These are phyloP conservation scores for Saccharomyces hybrid DNA, from an alignment of 1,139 yeast genomes.

Conservation along the genomic window DNA sequence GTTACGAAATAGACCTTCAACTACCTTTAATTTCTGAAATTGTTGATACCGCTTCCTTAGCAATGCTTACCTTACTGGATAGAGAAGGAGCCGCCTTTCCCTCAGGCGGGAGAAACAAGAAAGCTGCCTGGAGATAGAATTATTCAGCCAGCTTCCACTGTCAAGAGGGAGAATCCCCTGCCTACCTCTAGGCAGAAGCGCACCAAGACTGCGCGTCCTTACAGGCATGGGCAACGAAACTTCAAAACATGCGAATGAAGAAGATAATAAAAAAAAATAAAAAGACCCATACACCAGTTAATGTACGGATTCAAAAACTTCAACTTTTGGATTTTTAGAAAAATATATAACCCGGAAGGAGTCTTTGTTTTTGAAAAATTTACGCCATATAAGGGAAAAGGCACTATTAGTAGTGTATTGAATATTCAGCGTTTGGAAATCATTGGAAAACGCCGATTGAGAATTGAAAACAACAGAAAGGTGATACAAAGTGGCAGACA, in stretches of 20 bases:
- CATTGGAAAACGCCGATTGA: neutral
- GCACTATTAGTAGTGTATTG: neutral
- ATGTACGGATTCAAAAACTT: neutral
- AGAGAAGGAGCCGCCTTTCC: neutral
- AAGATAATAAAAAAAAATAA: neutral
- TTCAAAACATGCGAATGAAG: neutral
- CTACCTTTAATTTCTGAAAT: neutral
- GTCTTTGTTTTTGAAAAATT: neutral
- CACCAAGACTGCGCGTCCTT: neutral
- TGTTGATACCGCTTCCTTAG: neutral
- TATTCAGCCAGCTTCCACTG: too few relatives aligned
- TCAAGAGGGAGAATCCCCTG: neutral
- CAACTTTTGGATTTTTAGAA: neutral
- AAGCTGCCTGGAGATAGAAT: neutral
- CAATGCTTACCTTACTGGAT: neutral
- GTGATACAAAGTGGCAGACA: neutral
- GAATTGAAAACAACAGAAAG: neutral
- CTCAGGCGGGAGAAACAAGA: neutral
- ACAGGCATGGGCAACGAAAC: neutral
- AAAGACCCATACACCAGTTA: neutral
- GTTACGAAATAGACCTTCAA: neutral
- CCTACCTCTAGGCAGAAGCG: neutral
- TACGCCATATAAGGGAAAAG: neutral
- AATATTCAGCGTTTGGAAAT: neutral
- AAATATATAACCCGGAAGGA: neutral